Conservation (phyloP, 2,329 filamentous ascomycete species). For the Cordyceps militaris region DNA sequence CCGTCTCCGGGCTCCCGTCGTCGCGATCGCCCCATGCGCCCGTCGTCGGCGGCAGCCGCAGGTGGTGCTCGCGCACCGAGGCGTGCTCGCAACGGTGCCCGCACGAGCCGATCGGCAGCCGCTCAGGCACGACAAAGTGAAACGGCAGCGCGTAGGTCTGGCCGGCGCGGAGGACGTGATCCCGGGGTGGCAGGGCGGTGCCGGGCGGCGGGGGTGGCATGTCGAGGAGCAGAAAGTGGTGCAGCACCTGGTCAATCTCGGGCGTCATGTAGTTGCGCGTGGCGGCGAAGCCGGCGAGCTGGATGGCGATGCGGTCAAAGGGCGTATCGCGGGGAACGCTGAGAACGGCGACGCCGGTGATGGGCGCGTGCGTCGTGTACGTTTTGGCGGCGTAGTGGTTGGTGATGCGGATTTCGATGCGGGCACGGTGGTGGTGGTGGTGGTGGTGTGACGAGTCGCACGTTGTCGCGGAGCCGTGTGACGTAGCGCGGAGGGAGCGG, state of each 20-base stretch:
- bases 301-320: conserved; percentile 2
- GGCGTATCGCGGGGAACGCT: not conserved
- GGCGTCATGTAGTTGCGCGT: conserved; percentile 9
- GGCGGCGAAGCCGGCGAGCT: conserved; percentile 2
- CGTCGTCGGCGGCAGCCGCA: not conserved
- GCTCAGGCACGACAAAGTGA: conserved; percentile 1
- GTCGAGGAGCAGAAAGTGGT: conserved; percentile 7
- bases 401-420: conserved; percentile 2
- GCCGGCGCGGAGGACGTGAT: not conserved
- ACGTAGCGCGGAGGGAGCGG: no score
- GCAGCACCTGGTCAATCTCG: conserved; percentile 2
- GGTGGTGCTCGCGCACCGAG: conserved; percentile 2
- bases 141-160: not conserved
- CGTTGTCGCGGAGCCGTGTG: no score
- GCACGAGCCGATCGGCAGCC: conserved; percentile 2
- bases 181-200: not conserved
- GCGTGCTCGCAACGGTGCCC: not conserved
- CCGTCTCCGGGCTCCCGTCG: conserved; percentile 2
- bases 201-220: not conserved
- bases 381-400: conserved; percentile 8
- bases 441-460: not conserved
- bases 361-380: not conserved
- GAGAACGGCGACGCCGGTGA: not conserved
- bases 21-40: conserved; percentile 3
- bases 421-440: not conserved